A percentile compares a stretch with the other conserved stretches of the same genome.
phyloP scores from a whole-genome alignment of 1,284 basidiomycete genomes.

The Crucibulum cyathiforme region DNA sequence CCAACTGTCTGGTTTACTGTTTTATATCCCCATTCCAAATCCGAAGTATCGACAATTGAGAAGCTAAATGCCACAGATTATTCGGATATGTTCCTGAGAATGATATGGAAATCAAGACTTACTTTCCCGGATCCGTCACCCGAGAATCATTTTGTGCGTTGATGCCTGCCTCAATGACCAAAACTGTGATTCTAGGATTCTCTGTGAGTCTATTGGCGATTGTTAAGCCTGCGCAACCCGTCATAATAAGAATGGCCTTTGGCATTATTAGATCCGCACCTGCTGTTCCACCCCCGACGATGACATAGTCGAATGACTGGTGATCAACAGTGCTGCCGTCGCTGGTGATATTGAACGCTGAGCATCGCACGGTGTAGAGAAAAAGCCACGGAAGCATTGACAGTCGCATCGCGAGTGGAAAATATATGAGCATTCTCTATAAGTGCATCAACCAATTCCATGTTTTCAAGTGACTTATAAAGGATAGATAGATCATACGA shows the following conservation, averaged over 20 bases:
- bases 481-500: too few species aligned
- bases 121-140: slow-evolving; percentile 11
- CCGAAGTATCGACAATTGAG: background rate
- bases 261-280: background rate
- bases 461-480: too few species aligned
- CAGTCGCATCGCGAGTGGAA: too few species aligned
- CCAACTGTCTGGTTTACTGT: background rate
- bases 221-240: slow-evolving; percentile 14
- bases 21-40: background rate
- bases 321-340: background rate
- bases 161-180: slow-evolving; percentile 32
- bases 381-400: too few species aligned
- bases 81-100: background rate
- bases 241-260: background rate
- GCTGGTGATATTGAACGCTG: background rate
- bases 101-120: background rate
- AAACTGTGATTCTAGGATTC: slow-evolving; percentile 13
- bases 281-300: background rate
- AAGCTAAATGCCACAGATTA: background rate
- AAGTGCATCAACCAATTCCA: too few species aligned
- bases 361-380: too few species aligned
- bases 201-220: slow-evolving; percentile 33
- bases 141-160: slow-evolving; percentile 13
- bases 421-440: too few species aligned
- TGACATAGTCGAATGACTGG: background rate